Conservation (phyloP, 768 basidiomycete species). For the Auricularia auricula-judae region DNA sequence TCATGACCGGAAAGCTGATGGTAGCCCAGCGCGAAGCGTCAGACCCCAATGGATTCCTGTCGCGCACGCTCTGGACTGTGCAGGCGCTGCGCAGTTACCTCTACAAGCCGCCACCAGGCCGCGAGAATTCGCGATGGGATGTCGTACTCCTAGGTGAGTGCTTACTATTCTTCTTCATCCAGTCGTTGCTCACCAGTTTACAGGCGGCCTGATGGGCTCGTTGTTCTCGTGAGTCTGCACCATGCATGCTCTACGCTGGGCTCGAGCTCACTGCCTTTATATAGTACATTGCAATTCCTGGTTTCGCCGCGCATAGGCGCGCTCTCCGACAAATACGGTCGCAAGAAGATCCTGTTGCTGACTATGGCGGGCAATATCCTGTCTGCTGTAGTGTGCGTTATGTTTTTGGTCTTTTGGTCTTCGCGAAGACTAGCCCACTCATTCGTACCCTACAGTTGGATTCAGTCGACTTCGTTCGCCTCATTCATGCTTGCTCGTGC, state of each 20-base stretch:
- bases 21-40: conserved; percentile 53
- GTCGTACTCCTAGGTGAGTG: conserved; percentile 76
- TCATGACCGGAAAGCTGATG: not conserved
- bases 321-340: conserved; percentile 83
- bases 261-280: not conserved
- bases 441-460: conserved; percentile 46
- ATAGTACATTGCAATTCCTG: conserved; percentile 70
- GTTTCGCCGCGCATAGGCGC: conserved; percentile 74
- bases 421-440: not conserved
- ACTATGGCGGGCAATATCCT: conserved; percentile 92
- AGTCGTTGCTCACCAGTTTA: not conserved
- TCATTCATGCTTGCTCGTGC: conserved; percentile 84
- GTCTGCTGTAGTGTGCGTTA: conserved; percentile 70
- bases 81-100: conserved; percentile 56
- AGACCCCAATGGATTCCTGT: conserved; percentile 59
- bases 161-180: not conserved
- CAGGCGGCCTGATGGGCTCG: conserved; percentile 86
- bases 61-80: conserved; percentile 55
- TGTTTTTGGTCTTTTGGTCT: conserved; percentile 3
- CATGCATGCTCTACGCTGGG: conserved; percentile 3
- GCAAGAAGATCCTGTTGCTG: conserved; percentile 68
- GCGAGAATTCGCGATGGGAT: conserved; percentile 72
- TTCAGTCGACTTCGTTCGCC: conserved; percentile 81
- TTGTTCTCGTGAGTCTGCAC: conserved; percentile 65
- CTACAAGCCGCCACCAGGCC: conserved; percentile 33